Evolutionary conservation across 1,284 basidiomycete species (phyloP).

Genomic region (Ustanciosporium gigantosporum): DNA sequence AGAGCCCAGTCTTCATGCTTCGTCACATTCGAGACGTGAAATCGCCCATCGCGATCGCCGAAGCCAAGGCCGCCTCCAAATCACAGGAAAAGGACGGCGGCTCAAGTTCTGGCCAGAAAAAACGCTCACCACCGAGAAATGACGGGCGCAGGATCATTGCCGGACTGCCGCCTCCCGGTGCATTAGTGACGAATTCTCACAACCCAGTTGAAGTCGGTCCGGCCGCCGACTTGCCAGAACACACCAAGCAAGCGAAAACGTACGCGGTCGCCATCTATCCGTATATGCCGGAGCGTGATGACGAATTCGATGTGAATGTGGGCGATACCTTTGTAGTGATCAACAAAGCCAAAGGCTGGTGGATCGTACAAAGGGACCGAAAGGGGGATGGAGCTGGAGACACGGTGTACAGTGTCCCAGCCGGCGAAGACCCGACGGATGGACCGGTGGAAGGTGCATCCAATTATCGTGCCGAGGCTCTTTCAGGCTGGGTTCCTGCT

Average conservation of each 20-base stretch:
- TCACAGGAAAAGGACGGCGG: constrained; percentile 16
- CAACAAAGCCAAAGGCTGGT: constrained; percentile 94
- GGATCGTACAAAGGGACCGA: constrained; percentile 90
- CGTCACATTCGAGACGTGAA: constrained; percentile 95
- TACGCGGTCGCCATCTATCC: constrained; percentile 90
- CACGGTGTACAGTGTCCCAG: constrained; percentile 72
- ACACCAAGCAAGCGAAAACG: constrained; percentile 55
- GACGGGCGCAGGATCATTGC: constrained; percentile 27
- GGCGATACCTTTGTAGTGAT: constrained; percentile 78
- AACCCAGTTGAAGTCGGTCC: constrained; percentile 44
- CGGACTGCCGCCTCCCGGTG: constrained; percentile 22
- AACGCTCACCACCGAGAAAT: constrained; percentile 12
- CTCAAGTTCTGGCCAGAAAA: constrained; percentile 2
- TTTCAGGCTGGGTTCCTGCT: constrained; percentile 62
- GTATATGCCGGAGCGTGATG: constrained; percentile 92
- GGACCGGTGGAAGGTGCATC: constrained; percentile 1
- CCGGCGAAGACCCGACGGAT: constrained; percentile 23
- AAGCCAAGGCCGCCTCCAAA: constrained; percentile 50
- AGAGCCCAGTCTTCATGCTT: constrained; percentile 98
- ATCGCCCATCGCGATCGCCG: constrained; percentile 70
- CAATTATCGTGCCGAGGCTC: constrained; percentile 34
- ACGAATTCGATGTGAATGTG: constrained; percentile 96
- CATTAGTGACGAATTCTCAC: constrained; percentile 10
- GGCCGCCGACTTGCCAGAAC: constrained; percentile 31
- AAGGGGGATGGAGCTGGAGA: constrained; percentile 75